These are phyloP conservation scores for Podila minutissima DNA, from an alignment of 192 early-diverging fungal species.

Conservation along the genomic window DNA sequence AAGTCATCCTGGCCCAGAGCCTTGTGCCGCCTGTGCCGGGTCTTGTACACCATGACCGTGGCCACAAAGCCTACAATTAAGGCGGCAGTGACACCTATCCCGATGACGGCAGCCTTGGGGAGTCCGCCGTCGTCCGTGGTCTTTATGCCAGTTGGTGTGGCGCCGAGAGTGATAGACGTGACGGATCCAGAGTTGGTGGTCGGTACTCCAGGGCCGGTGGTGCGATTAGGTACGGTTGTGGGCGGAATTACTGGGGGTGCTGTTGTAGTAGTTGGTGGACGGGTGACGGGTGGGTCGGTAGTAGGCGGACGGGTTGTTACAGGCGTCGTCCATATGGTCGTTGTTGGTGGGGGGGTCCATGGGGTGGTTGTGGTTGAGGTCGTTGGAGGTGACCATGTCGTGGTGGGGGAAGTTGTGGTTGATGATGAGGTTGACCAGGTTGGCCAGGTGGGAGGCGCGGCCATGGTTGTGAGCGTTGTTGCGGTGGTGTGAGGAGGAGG, in stretches of 20 bases:
- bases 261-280: neutral
- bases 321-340: neutral
- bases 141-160: neutral
- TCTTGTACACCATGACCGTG: conserved; percentile 25
- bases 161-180: neutral
- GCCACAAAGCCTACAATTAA: conserved; percentile 17
- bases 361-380: neutral
- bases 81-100: conserved; percentile 10
- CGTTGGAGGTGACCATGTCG: neutral
- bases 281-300: neutral
- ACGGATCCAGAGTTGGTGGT: neutral
- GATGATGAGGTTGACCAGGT: neutral
- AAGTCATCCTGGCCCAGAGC: conserved; percentile 20
- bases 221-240: neutral
- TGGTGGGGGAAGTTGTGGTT: neutral
- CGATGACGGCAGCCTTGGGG: conserved; percentile 14
- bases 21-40: conserved; percentile 9
- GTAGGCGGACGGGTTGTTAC: neutral
- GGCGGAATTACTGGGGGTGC: neutral
- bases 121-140: conserved; percentile 5
- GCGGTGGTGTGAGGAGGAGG: neutral
- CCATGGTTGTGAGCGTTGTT: neutral
- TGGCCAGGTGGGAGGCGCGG: no score
- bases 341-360: neutral
- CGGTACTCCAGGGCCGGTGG: neutral